Base-by-base conservation (phyloP, 345 rosid genomes). In the Sisymbrium irio region DNA sequence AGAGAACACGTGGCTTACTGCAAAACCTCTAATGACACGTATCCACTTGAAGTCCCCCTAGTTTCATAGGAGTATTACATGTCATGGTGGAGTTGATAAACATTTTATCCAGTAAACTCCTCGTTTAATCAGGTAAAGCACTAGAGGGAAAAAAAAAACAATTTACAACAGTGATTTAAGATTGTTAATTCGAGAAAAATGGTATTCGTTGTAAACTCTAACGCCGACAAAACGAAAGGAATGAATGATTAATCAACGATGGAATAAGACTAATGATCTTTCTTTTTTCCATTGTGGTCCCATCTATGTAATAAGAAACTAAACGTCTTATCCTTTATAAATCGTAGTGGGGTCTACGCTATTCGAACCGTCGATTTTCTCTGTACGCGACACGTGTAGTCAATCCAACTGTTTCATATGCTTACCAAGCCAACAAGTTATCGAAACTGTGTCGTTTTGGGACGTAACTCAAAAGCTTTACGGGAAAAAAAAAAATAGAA, bases 261-360 rank as follows among this genome's bases (percentile, higher is more conserved):
- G 14, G 72, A 75, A 67, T 75, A 59, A n/a, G 79, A 68, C 63
- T 61, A 62, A 69, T 25, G 75, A 76, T 61, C 35, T 67, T 75
- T 67, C 0, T 40, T n/a, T n/a, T 47, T 59, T 12, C 5, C 9
- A 17, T 11, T 2, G 15, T 45, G 17, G 44, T 56, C 71, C 67
- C 28, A 22, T n/a, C n/a, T 22, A 15, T 62, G 15, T 28, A 12
- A 19, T 27, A 13, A 62, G 54, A 7, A 14, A 56, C 2, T 1
- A 72, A 49, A 59, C 69, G 15, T 6, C 70, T 76, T 76, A 76
- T 76, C 79, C 74, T 8, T 35, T 51, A 27, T 27, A 44, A 42
- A 61, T 47, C 9, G 0, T 17, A 35, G 69, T 33, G 13, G 75
- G 73, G 65, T 54, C 70, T 36, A 17, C 47, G 3, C 27, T 15